Base-by-base conservation (phyloP, 108 stramenopile species). In the Cyclotella baltica region DNA sequence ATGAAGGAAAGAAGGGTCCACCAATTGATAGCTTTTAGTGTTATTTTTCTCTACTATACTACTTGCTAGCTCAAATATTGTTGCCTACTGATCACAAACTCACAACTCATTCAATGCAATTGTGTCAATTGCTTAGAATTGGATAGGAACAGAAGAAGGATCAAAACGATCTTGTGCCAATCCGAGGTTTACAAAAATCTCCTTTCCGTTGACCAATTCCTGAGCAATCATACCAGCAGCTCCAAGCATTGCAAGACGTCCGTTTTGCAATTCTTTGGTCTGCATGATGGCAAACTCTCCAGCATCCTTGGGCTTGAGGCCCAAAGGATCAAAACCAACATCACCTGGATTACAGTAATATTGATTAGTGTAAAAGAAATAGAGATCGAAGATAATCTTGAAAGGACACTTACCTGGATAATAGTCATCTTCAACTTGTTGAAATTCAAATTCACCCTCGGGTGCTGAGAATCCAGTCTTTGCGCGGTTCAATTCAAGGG, bases 201-300 rank as follows among this genome's bases (percentile, higher is more conserved):
- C 77, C 43, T 71, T 68, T 30, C 88, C 88, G 50, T 59, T 75
- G 65, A 51, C 84, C 46, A 91, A 85, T 80, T 95, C 94, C 77
- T 95, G 94, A 13, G 80, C 81, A 52, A 83, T 75, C 64, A 94
- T 86, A 68, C 93, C 93, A 11, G 82, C 81, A 62, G 72, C 83
- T 57, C 80, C 93, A 62, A 94, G 81, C 93, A 92, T 91, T 38
- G 96, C 96, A 55, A 96, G 86, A 51, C 93, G 89, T 33, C 95
- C 93, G 72, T 96, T 92, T 73, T 93, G 91, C 25, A 96, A 75
- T 83, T 96, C 95, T 81, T 88, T 90, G 58, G 92, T 93, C 61
- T 89, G 88, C 82, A 94, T 88, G 28, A 37, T 61, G n/a, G 52
- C 59, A 65, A 90, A 90, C n/a, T 64, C 92, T 46, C 69, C 76